Base-by-base conservation (phyloP, 2,329 filamentous ascomycete genomes). In the Pestalotiopsis sp. region DNA sequence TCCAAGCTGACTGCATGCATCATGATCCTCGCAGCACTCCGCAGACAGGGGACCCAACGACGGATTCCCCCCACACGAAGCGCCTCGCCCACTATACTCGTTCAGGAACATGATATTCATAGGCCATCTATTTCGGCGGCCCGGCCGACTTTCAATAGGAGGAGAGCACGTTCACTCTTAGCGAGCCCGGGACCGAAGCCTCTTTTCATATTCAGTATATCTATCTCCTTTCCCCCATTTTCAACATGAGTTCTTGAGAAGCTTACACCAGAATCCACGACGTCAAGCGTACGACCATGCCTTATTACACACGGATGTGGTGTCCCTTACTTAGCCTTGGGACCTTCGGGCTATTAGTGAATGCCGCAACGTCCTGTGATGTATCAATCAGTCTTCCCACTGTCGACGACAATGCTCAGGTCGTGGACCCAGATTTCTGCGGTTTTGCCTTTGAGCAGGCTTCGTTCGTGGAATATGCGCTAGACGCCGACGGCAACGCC, bases 381-480 rank as follows among this genome's bases (percentile, higher is more conserved):
- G n/a, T 62, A 5, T 9, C 27, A 3, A 41, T 62, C 36, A 36
- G 31, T 3, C 27, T 62, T 13, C 3, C 59, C 11, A 39, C 25
- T 5, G 14, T 39, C 36, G 13, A 39, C 2, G 27, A 14, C 13
- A 27, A 62, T 20, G 36, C 59, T 17, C 31, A n/a, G 3, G 31
- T 62, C 23, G 17, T 77, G 65, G 69, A 74, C 61, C 64, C 73
- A 5, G 73, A 75, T 67, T 80, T 80, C 68, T 73, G 73, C 45
- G 77, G 77, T 3, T 73, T 79, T 41, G 77, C 76, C 2, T 80
- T 80, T 58, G 79, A 81, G 69, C 69, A 79, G 67, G 71, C 78
- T 11, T 79, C 79, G 3, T 78, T 79, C 39, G 73, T 75, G 23
- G 75, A 77, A 20, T 80, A 80, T 66, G 78, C 78, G 3, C 71